These are phyloP conservation scores for Coelastrella sp. DNA, from an alignment of 139 green algal genomes.

Conservation along the genomic window DNA sequence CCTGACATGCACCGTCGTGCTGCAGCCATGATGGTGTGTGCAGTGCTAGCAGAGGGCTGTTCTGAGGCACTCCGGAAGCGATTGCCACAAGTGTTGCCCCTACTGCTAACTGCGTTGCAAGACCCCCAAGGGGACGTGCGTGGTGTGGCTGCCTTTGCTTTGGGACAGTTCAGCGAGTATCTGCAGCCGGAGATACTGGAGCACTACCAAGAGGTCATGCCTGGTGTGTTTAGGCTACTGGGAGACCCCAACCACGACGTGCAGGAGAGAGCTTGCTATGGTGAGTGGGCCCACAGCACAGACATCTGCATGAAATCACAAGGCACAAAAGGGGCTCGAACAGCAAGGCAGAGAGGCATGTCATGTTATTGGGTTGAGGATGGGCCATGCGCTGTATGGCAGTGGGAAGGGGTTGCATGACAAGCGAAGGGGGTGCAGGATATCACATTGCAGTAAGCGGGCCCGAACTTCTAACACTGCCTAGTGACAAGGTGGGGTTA, in stretches of 20 bases:
- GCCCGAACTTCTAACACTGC: too few relatives aligned
- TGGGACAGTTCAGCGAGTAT: slow-evolving; percentile 82
- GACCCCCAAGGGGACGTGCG: slow-evolving; percentile 67
- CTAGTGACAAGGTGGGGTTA: too few relatives aligned
- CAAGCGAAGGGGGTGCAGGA: too few relatives aligned
- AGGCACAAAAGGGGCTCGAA: background rate
- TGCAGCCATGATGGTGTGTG: slow-evolving; percentile 62
- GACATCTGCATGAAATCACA: background rate
- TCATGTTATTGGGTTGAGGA: too few relatives aligned
- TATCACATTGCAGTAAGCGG: too few relatives aligned
- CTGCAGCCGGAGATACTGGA: slow-evolving; percentile 75
- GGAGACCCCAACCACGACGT: slow-evolving; percentile 51
- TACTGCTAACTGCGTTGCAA: slow-evolving; percentile 60
- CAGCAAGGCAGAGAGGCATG: too few relatives aligned
- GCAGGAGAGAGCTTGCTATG: slow-evolving; percentile 76
- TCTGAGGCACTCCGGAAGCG: slow-evolving; percentile 66
- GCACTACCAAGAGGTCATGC: slow-evolving; percentile 74
- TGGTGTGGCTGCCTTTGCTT: slow-evolving; percentile 72
- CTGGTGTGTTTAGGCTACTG: slow-evolving; percentile 61
- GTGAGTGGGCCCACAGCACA: slow-evolving; percentile 2
- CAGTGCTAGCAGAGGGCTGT: slow-evolving; percentile 77
- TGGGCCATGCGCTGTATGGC: too few relatives aligned
- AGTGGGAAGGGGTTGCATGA: too few relatives aligned
- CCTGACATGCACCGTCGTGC: slow-evolving; percentile 43
- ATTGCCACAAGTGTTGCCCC: slow-evolving; percentile 59